Percentiles rank a stretch among this genome's conserved stretches.
These are phyloP conservation scores for Nigrospora sphaerica DNA, from an alignment of 2,329 filamentous ascomycete genomes.

Conservation along the genomic window DNA sequence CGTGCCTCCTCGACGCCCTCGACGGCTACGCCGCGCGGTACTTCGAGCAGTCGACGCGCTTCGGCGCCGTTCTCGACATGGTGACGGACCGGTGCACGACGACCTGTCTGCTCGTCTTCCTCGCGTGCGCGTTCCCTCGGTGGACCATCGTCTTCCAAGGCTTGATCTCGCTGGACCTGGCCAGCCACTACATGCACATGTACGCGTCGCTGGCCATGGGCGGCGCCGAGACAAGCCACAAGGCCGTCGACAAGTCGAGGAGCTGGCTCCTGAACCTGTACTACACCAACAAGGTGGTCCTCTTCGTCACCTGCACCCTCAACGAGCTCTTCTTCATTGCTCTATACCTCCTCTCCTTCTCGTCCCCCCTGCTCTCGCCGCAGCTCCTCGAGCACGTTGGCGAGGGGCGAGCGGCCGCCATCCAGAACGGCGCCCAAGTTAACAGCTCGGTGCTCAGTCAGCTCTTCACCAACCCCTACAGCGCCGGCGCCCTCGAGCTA, in stretches of 20 bases:
- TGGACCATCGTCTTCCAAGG: slow-evolving; percentile 94
- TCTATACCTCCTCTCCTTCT: slow-evolving; percentile 95
- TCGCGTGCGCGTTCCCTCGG: slow-evolving; percentile 88
- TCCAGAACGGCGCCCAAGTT: slow-evolving; percentile 62
- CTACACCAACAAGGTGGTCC: slow-evolving; percentile 90
- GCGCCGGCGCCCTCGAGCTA: slow-evolving; percentile 84
- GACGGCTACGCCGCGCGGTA: slow-evolving; percentile 87
- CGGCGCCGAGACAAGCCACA: slow-evolving; percentile 75
- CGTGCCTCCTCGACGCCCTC: slow-evolving; percentile 89
- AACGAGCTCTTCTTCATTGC: slow-evolving; percentile 99
- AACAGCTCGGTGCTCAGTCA: slow-evolving; percentile 62
- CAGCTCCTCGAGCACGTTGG: slow-evolving; percentile 64
- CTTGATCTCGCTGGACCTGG: slow-evolving; percentile 84
- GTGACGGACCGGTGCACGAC: slow-evolving; percentile 98
- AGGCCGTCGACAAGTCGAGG: slow-evolving; percentile 82
- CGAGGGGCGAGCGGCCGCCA: slow-evolving; percentile 39
- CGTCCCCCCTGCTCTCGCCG: slow-evolving; percentile 79
- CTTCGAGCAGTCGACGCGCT: slow-evolving; percentile 89
- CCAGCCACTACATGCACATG: slow-evolving; percentile 99
- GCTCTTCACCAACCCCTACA: slow-evolving; percentile 84
- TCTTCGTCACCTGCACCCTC: slow-evolving; percentile 82
- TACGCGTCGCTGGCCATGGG: slow-evolving; percentile 89
- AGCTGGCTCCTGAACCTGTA: slow-evolving; percentile 91
- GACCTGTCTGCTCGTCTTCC: slow-evolving; percentile 86
- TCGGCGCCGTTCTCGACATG: slow-evolving; percentile 97